Evolutionary conservation across 2,329 filamentous ascomycete species (phyloP), one percentile per base, ranked within the genome.

Genomic region (Aspergillus nomiae): DNA sequence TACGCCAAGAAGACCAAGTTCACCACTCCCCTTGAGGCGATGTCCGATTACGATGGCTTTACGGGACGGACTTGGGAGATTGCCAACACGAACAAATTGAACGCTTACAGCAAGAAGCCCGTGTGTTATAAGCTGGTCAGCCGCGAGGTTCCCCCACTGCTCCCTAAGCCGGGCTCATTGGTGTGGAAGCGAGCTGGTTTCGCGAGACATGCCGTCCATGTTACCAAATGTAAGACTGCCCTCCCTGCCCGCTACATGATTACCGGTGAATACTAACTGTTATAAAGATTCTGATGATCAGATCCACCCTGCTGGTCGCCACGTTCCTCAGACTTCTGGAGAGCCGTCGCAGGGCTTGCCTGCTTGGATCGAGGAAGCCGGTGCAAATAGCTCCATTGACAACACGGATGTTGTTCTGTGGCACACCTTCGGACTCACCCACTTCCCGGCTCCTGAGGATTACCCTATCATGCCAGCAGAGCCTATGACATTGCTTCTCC

Each of bases 111-210:
- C 77, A 88, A 91, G 75, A 96, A 95, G 80, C 92, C 92, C 0
- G 88, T 90, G 0, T 89, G 87, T 59, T 97, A 97, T 78, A 97
- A 97, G 83, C 86, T 97, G 1, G 92, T 97, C 43, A 94, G 91
- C 75, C 84, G 94, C 51, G 94, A 97, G 72, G 90, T 94, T 0
- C 91, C 94, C 0, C 81, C 83, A 0, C 80, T 97, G 21, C 80
- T 97, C 11, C 92, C 94, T 3, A 95, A 93, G 80, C 87, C 90
- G 65, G 90, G 90, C 1, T 89, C 91, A 1, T 76, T 97, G 28
- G 93, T 96, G 8, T 96, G 92, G 90, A 96, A 96, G 79, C 85
- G 94, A 24, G 94, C 93, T 1, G 92, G 90, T 0, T 97, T 97
- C 71, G 92, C 94, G 0, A 82, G 92, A 41, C 92, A 97, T 73